These are phyloP conservation scores for Dactylonectria macrodidyma DNA, from an alignment of 2,329 filamentous ascomycete species.

Conservation along the genomic window DNA sequence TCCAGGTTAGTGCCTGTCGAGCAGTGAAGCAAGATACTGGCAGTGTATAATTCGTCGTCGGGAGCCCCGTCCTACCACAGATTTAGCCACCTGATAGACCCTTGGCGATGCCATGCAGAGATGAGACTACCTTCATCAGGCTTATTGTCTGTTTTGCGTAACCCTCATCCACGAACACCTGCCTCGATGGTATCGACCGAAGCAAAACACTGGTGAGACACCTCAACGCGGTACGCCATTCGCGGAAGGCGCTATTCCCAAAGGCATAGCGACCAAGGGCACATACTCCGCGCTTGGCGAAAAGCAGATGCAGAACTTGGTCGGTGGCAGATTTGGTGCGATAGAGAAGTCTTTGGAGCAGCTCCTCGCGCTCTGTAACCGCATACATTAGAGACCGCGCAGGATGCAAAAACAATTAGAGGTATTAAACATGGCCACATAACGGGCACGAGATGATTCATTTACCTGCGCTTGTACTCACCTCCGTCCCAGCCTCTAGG, in stretches of 20 bases:
- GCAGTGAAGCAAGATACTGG: neutral
- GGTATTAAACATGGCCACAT: neutral
- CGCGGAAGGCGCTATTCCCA: neutral
- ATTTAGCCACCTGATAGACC: neutral
- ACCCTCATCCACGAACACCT: neutral
- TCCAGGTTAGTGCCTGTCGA: neutral
- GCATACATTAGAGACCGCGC: neutral
- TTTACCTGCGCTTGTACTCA: neutral
- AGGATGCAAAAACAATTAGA: neutral
- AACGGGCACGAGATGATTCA: neutral
- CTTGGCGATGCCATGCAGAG: neutral
- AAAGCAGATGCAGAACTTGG: neutral
- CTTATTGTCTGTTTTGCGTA: neutral
- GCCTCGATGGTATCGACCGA: neutral
- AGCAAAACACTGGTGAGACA: neutral
- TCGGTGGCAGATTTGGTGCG: neutral
- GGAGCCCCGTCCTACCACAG: neutral
- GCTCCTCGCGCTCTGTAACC: neutral
- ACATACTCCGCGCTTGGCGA: neutral
- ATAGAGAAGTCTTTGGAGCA: neutral
- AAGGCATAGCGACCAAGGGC: neutral
- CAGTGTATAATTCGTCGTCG: neutral
- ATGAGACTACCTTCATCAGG: neutral
- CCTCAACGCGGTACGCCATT: neutral
- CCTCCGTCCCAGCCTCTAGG: neutral